Conservation (phyloP, 352 stramenopile genomes). For the Pythium brachiatum region DNA sequence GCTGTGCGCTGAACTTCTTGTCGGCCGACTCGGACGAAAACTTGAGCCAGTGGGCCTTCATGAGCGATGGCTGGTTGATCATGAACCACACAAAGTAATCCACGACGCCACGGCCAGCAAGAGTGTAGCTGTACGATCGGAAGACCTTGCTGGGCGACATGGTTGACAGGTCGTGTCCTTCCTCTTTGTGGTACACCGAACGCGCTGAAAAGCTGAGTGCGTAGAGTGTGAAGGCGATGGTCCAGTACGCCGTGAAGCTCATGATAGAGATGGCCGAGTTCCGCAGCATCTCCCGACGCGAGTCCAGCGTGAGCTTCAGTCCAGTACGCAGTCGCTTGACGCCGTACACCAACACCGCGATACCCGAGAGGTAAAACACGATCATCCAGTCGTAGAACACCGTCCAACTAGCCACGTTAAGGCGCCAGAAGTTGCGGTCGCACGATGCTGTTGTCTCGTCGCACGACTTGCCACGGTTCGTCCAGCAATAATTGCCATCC, state of each 20-base stretch:
- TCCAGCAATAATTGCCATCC: conserved; percentile 82
- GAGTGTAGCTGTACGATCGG: conserved; percentile 59
- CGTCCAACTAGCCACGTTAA: conserved; percentile 73
- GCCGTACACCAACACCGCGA: conserved; percentile 63
- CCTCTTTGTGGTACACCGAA: conserved; percentile 36
- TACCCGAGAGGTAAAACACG: conserved; percentile 74
- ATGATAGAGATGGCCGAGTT: conserved; percentile 77
- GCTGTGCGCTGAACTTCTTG: conserved; percentile 80
- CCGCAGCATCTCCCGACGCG: conserved; percentile 72
- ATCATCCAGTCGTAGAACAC: conserved; percentile 88
- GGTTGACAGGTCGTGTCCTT: conserved; percentile 13
- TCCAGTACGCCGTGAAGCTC: conserved; percentile 85
- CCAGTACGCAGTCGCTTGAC: conserved; percentile 65
- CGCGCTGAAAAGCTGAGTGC: conserved; percentile 67
- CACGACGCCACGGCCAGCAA: conserved; percentile 61
- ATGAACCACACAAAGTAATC: conserved; percentile 89
- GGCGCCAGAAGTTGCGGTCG: conserved; percentile 61
- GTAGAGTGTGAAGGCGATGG: conserved; percentile 78
- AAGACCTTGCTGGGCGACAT: conserved; percentile 56
- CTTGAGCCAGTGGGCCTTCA: conserved; percentile 62
- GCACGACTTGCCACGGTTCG: conserved; percentile 53
- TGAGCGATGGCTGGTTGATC: conserved; percentile 66
- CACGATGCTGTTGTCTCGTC: too few relatives aligned
- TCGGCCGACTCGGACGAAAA: conserved; percentile 77
- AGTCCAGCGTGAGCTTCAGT: conserved; percentile 70